These are phyloP conservation scores for Paracoccidioides brasiliensis DNA, from an alignment of 2,329 filamentous ascomycete species.

Conservation along the genomic window DNA sequence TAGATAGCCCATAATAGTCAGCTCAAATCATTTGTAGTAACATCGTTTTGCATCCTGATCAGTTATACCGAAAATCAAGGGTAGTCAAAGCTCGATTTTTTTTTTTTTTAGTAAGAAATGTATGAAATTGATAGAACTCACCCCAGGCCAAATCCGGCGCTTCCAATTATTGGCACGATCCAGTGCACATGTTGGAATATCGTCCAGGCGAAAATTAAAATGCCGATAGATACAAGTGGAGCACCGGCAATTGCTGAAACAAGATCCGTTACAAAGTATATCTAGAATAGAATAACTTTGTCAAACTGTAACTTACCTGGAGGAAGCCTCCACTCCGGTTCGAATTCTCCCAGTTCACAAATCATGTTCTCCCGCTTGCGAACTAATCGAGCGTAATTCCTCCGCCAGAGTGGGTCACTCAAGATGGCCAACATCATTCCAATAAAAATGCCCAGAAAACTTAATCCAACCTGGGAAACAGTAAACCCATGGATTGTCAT, in stretches of 20 bases:
- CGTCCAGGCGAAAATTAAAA: slow-evolving; percentile 87
- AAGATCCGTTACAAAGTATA: neutral
- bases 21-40: neutral
- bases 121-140: slow-evolving; percentile 33
- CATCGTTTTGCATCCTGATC: neutral
- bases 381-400: slow-evolving; percentile 31
- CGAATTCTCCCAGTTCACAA: slow-evolving; percentile 38
- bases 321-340: slow-evolving; percentile 79
- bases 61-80: neutral
- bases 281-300: neutral
- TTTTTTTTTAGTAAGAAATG: neutral
- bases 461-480: slow-evolving; percentile 65
- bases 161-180: slow-evolving; percentile 63
- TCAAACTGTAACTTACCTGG: slow-evolving; percentile 37
- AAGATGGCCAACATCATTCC: slow-evolving; percentile 34
- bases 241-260: slow-evolving; percentile 51
- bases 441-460: slow-evolving; percentile 50
- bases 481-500: slow-evolving; percentile 59
- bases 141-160: slow-evolving; percentile 56
- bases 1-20: neutral
- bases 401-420: slow-evolving; percentile 36
- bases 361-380: slow-evolving; percentile 22
- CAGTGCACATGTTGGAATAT: slow-evolving; percentile 60
- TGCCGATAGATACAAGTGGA: slow-evolving; percentile 60
- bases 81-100: neutral